Percentiles rank a stretch among this genome's conserved stretches.
These are phyloP conservation scores for Penicillium robsamsonii DNA, from an alignment of 495 filamentous ascomycete species.

Conservation along the genomic window DNA sequence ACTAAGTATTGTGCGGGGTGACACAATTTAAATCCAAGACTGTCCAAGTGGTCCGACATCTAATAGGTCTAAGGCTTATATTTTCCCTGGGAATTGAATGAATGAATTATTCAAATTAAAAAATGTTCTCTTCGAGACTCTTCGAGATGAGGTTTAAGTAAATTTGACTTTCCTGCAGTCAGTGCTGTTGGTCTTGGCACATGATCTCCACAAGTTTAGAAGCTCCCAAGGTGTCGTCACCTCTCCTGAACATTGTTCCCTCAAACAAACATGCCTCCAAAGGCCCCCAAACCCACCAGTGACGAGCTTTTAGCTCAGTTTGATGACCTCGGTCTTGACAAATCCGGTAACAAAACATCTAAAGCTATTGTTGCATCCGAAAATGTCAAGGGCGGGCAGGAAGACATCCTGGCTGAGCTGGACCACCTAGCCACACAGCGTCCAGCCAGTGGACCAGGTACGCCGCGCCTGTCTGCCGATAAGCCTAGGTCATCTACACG, in stretches of 20 bases:
- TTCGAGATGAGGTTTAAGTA: not conserved
- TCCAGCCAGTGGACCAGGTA: constrained; percentile 70
- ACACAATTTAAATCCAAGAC: not conserved
- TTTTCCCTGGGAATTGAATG: not conserved
- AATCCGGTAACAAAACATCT: constrained; percentile 31
- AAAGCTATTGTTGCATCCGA: constrained; percentile 43
- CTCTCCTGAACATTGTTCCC: constrained; percentile 27
- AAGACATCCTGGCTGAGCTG: constrained; percentile 81
- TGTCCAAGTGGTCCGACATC: not conserved
- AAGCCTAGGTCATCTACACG: constrained; percentile 47
- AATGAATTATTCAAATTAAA: not conserved
- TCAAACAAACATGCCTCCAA: constrained; percentile 40
- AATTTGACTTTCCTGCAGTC: not conserved
- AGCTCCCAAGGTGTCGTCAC: constrained; percentile 35
- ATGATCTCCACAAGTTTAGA: constrained; percentile 23
- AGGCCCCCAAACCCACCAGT: constrained; percentile 59
- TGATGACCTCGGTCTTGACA: constrained; percentile 63
- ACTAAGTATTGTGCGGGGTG: not conserved
- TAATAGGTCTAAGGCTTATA: not conserved
- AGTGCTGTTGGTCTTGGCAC: constrained; percentile 29
- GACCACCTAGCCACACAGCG: constrained; percentile 71
- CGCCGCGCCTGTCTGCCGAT: constrained; percentile 68
- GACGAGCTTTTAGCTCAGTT: constrained; percentile 85
- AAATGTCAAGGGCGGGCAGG: constrained; percentile 48
- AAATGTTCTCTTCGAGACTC: not conserved